Conservation (phyloP, 148 eudicot genomes). For the Chenopodium berlandieri region DNA sequence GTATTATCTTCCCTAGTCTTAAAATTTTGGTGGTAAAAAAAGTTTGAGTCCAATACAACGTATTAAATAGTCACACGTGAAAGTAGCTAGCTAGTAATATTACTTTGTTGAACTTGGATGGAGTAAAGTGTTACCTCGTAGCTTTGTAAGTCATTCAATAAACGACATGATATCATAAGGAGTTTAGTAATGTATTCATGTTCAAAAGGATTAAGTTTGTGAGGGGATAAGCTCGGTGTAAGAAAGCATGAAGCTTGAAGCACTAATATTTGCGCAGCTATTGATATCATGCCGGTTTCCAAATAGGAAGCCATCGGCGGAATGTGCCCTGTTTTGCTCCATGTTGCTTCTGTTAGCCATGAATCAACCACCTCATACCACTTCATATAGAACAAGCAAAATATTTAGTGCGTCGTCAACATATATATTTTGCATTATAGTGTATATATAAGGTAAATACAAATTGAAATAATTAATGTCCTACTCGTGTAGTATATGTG, state of each 20-base stretch:
- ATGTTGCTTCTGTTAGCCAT: constrained; percentile 45
- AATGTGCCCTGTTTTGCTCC: constrained; percentile 37
- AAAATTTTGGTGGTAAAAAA: no score
- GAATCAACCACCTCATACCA: constrained; percentile 40
- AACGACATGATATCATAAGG: constrained; percentile 39
- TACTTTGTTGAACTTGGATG: background rate
- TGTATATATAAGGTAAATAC: no score
- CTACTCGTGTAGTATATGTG: no score
- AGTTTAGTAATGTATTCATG: constrained; percentile 33
- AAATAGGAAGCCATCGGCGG: constrained; percentile 42
- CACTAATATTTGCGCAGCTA: constrained; percentile 26
- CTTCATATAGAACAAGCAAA: constrained; percentile 6
- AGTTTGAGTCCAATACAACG: no score
- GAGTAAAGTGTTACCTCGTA: constrained; percentile 33
- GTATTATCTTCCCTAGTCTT: no score
- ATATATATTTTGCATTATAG: background rate
- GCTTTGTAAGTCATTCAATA: constrained; percentile 47
- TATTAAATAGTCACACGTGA: no score
- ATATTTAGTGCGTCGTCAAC: background rate
- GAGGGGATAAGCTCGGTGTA: constrained; percentile 5
- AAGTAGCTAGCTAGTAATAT: no score
- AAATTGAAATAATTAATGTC: no score
- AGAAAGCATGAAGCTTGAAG: constrained; percentile 35
- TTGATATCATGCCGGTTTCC: constrained; percentile 36
- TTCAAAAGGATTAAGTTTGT: constrained; percentile 15